Evolutionary conservation across 352 stramenopile genomes (phyloP).

Genomic region (Saprolegnia diclina): DNA sequence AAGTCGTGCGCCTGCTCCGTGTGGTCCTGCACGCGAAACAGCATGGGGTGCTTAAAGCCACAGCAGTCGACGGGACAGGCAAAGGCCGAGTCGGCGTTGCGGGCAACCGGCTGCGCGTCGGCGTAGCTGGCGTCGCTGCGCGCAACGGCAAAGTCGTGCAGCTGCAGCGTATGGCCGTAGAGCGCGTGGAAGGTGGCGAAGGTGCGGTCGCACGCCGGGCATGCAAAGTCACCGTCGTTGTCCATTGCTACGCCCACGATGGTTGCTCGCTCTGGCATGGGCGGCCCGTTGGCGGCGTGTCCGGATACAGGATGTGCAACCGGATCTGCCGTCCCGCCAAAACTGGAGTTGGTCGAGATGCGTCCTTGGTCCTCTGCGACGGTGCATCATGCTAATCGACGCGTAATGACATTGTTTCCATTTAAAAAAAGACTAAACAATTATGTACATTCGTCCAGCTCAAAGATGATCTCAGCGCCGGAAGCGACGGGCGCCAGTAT

Average conservation of each 20-base stretch:
- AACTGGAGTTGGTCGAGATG: too few species aligned
- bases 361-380: too few species aligned
- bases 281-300: neutral
- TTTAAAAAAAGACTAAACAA: too few species aligned
- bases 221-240: neutral
- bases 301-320: too few species aligned
- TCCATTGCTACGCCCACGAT: neutral
- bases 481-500: neutral
- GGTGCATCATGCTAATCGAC: too few species aligned
- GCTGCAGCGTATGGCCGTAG: neutral
- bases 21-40: neutral
- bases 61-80: neutral
- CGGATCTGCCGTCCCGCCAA: too few species aligned
- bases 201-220: neutral
- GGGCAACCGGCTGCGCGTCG: neutral
- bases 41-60: neutral
- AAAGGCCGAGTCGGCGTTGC: neutral
- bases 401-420: too few species aligned
- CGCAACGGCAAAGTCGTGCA: neutral
- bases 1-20: neutral
- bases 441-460: too few species aligned
- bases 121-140: neutral
- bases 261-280: neutral
- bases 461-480: neutral
- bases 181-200: neutral